Base-by-base conservation (phyloP, 2,329 filamentous ascomycete species). In the Fusarium kyushuense region DNA sequence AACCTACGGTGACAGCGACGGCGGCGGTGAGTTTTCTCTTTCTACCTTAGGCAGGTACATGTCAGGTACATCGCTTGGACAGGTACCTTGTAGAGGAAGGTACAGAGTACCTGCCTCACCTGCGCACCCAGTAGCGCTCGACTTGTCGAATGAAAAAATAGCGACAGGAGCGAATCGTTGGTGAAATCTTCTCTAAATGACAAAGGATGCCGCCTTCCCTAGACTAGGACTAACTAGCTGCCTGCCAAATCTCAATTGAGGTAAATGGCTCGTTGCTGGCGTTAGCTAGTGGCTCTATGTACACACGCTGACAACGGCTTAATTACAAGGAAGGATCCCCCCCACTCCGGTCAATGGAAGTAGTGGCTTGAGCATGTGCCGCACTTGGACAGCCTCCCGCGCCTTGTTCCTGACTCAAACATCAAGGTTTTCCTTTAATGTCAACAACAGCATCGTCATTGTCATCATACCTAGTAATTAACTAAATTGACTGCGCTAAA, bases 321-420 rank as follows among this genome's bases (percentile, higher is more conserved):
- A 38, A 68, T 64, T 58, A 36, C 35, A 68, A 30, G 42, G 45
- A 69, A 68, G 49, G 59, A 48, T n/a, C 32, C 58, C 49, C 60
- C 60, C 60, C 60, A 51, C 58, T 41, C 17, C 27, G 29, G 32
- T 30, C 51, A 58, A n/a, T n/a, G n/a, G n/a, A 42, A 66, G 51
- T 48, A 40, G 62, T 69, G 65, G 65, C 65, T 68, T 69, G 54
- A 62, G 48, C 59, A 69, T 60, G 65, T 68, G 51, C 65, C 63
- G 52, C 43, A 45, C 65, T 57, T 69, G 43, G 55, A 47, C 45
- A 59, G 64, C 49, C 54, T 60, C 60, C 55, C 65, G 57, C 60
- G 47, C 40, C 61, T 69, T 69, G 55, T 65, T 66, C 63, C 56
- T 61, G 61, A 66, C 51, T 62, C 65, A 69, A 63, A 58, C 66